Percentiles rank a stretch among this genome's conserved stretches.
Conservation (phyloP, 106 monocot species). For the Acanthochlamys bracteata region DNA sequence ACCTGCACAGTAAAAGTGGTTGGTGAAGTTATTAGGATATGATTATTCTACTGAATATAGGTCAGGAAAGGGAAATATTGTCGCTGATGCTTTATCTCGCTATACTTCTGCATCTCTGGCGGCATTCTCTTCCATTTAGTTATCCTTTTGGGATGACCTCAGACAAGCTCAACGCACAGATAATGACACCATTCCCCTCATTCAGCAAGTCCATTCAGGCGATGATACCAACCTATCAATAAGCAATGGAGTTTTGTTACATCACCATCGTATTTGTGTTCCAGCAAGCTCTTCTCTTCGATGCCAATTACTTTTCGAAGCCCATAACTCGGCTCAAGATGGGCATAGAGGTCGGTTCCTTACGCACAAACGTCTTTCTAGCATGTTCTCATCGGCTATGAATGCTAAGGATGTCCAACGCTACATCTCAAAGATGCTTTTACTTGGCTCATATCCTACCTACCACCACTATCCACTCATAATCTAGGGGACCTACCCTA, state of each 20-base stretch:
- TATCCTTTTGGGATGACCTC: not conserved
- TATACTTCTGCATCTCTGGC: not conserved
- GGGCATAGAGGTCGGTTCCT: no score
- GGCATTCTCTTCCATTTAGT: not conserved
- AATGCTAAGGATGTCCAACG: not conserved
- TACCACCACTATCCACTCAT: not conserved
- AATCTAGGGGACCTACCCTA: no score
- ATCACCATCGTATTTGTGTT: no score
- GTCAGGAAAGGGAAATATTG: conserved; percentile 2
- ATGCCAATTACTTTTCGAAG: no score
- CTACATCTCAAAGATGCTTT: not conserved
- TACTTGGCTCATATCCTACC: not conserved
- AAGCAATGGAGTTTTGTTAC: no score
- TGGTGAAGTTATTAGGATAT: conserved; percentile 11
- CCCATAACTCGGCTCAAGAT: no score
- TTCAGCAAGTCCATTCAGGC: no score
- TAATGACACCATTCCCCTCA: no score
- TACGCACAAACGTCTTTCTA: no score
- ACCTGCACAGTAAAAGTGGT: not conserved
- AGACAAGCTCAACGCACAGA: no score
- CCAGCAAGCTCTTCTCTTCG: no score
- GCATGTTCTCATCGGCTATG: not conserved
- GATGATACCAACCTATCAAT: no score
- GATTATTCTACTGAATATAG: conserved; percentile 13
- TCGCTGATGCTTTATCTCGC: conserved; percentile 12